Percentiles rank a stretch among this genome's conserved stretches.
Conservation (phyloP, 2,329 filamentous ascomycete genomes). For the Periconia digitata region DNA sequence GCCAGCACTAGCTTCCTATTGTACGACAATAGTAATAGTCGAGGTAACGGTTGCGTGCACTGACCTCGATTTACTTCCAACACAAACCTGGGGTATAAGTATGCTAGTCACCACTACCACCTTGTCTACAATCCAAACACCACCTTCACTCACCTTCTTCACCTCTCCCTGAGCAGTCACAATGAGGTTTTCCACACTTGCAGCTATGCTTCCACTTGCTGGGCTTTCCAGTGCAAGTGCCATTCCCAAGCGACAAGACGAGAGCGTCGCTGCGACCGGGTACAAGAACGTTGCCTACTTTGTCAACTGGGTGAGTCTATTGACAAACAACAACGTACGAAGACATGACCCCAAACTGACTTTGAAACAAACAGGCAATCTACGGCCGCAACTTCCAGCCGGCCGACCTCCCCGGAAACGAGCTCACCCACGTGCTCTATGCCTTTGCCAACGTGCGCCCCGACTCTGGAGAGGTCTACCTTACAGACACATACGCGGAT, state of each 20-base stretch:
- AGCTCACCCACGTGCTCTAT: conserved; percentile 43
- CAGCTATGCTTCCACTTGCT: conserved; percentile 22
- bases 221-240: conserved; percentile 21
- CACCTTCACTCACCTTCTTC: conserved; percentile 1
- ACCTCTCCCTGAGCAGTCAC: conserved; percentile 11
- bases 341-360: neutral
- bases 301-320: conserved; percentile 40
- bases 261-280: conserved; percentile 20
- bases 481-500: conserved; percentile 42
- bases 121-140: conserved; percentile 12
- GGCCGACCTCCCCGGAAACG: conserved; percentile 34
- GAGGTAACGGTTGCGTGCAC: conserved; percentile 6
- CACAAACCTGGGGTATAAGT: conserved; percentile 16
- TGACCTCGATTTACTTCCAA: neutral
- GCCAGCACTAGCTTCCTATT: conserved; percentile 1
- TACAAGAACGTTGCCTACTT: conserved; percentile 43
- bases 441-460: conserved; percentile 42
- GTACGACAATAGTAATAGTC: neutral
- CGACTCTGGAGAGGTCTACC: conserved; percentile 40
- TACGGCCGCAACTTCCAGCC: conserved; percentile 42
- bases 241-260: conserved; percentile 19
- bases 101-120: conserved; percentile 10
- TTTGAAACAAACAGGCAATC: conserved; percentile 29
- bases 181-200: conserved; percentile 25
- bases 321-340: neutral